Base-by-base conservation (phyloP, 495 filamentous ascomycete species). In the Trichoderma virens region DNA sequence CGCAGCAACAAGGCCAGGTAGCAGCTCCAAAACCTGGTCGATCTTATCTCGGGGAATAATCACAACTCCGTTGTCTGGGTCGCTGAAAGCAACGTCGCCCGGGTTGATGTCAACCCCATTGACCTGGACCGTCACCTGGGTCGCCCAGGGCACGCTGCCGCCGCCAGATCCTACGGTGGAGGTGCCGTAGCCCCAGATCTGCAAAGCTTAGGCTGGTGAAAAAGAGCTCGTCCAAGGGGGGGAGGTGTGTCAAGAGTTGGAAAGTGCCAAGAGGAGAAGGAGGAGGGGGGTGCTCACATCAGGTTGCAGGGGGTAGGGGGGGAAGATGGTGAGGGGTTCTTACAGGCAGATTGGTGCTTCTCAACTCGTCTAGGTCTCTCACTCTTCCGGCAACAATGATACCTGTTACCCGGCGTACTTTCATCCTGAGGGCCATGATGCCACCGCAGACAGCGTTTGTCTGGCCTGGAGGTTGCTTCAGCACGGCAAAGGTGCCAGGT, bases 341-440 rank as follows among this genome's bases (percentile, higher is more conserved):
- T 69, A 85, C 82, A 32, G 82, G 79, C 32, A 86, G 64, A 18
- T 70, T 76, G 18, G 78, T 75, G 38, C 65, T 76, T 20, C 68
- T 70, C 54, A 89, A 67, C 65, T 86, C 81, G 0, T 65, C 74
- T 38, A 90, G 65, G 75, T 90, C 88, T n/a, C 88, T 75, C 1
- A 86, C 81, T 32, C 86, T 71, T 0, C 88, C 88, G 64, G 80
- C 76, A 0, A 88, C 82, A 23, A 90, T 75, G 3, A 83, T 79
- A 14, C 75, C 84, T 62, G 71, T 73, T 0, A 81, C 80, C 1
- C 74, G 81, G 0, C 83, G 73, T 7, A 72, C 65, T 64, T 82
- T 83, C 81, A 89, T 85, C 28, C 87, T 74, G 14, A 79, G 74
- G 1, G 85, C 88, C 78, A 90, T 87, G 64, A 90, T 88, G 2